Conservation (phyloP, 495 filamentous ascomycete species). For the Tricharina praecox region DNA sequence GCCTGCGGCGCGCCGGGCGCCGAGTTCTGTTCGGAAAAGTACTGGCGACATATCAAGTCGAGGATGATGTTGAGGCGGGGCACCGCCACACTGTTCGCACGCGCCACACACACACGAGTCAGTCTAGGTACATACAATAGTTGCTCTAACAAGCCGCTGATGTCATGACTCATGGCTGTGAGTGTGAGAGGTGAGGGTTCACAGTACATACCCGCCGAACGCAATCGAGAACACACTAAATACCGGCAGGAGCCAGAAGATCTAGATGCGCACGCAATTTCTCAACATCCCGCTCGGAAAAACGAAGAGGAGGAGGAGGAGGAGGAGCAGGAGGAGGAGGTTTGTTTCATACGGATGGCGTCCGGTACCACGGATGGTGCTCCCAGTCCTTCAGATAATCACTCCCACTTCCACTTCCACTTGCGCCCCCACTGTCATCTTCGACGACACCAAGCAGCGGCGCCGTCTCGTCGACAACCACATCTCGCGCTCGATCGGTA, state of each 20-base stretch:
- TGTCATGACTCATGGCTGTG: too few relatives aligned
- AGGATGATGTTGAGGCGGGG: slow-evolving; percentile 38
- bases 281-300: background rate
- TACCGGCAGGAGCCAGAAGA: slow-evolving; percentile 62
- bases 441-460: too few relatives aligned
- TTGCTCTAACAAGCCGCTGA: too few relatives aligned
- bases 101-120: too few relatives aligned
- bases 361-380: slow-evolving; percentile 51
- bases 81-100: slow-evolving; percentile 12
- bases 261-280: background rate
- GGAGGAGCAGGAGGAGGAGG: too few relatives aligned
- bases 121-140: slow-evolving; percentile 18
- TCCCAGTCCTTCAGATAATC: too few relatives aligned
- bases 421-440: too few relatives aligned
- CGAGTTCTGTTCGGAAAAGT: slow-evolving; percentile 41
- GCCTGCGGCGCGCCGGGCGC: slow-evolving; percentile 40
- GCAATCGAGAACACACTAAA: slow-evolving; percentile 64
- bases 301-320: background rate
- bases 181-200: slow-evolving; percentile 56
- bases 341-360: slow-evolving; percentile 48
- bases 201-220: slow-evolving; percentile 59
- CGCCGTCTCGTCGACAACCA: too few relatives aligned
- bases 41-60: slow-evolving; percentile 60
- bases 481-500: too few relatives aligned
- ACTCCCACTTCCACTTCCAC: too few relatives aligned